Conservation (phyloP, 139 green algal species). For the Yamagishiella unicocca region DNA sequence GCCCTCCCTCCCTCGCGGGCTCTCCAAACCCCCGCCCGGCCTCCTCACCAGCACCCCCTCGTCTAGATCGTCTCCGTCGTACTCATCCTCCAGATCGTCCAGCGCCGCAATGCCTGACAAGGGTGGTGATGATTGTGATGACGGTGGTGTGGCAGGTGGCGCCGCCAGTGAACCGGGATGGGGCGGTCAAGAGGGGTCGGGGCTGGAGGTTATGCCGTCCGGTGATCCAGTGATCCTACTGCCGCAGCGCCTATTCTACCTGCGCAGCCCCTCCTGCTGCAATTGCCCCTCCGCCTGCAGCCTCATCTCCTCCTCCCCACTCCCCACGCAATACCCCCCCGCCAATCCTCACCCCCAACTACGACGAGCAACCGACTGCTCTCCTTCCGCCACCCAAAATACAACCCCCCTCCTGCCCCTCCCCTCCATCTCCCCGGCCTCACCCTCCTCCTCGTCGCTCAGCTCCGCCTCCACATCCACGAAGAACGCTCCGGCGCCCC, state of each 20-base stretch:
- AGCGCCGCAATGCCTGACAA: slow-evolving; percentile 23
- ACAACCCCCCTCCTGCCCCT: no score
- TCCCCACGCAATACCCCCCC: background rate
- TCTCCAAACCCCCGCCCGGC: background rate
- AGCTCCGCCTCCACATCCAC: slow-evolving; percentile 47
- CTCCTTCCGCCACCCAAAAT: background rate
- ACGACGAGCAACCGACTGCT: no score
- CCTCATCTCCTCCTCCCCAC: background rate
- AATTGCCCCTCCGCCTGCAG: no score
- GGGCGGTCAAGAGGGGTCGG: no score
- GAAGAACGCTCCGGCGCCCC: slow-evolving; percentile 19
- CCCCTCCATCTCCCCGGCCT: background rate
- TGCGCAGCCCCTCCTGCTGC: background rate
- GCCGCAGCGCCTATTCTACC: no score
- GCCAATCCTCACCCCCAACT: background rate
- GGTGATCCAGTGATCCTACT: no score
- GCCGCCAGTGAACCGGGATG: no score
- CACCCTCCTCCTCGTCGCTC: slow-evolving; percentile 43
- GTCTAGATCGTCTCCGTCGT: slow-evolving; percentile 48
- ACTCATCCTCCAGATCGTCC: slow-evolving; percentile 29
- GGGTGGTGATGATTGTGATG: no score
- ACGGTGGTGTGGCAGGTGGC: no score
- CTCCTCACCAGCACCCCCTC: slow-evolving; percentile 39
- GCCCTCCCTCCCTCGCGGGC: background rate
- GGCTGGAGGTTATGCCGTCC: no score